Conservation (phyloP, 306 rosid genomes). For the Malus fusca region DNA sequence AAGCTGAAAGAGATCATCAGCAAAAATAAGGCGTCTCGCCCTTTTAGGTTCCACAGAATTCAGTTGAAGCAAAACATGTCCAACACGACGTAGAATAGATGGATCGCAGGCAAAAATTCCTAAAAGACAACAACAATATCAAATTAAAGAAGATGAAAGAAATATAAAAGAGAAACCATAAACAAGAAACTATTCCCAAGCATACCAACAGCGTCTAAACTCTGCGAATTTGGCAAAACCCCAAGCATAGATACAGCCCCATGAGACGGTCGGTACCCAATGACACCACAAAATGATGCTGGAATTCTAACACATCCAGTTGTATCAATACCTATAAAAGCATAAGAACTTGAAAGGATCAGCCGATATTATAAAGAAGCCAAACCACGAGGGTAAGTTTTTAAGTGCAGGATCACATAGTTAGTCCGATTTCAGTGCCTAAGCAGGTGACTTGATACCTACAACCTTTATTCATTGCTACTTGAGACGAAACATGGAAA, state of each 20-base stretch:
- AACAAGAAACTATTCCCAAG: neutral
- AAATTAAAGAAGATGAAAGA: conserved; percentile 3
- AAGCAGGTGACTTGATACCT: neutral
- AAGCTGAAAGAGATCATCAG: conserved; percentile 78
- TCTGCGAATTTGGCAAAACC: conserved; percentile 67
- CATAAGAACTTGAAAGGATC: conserved; percentile 6
- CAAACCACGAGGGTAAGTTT: neutral
- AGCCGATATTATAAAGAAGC: neutral
- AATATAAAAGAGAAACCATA: conserved; percentile 1
- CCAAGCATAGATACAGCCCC: conserved; percentile 62
- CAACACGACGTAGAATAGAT: conserved; percentile 61
- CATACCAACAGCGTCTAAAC: conserved; percentile 82
- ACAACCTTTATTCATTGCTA: neutral
- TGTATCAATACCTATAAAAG: conserved; percentile 67
- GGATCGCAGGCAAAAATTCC: conserved; percentile 81
- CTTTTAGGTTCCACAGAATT: conserved; percentile 52
- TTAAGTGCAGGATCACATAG: neutral
- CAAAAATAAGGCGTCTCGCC: conserved; percentile 52
- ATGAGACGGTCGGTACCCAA: conserved; percentile 78
- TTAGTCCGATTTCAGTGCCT: neutral
- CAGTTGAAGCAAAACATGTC: conserved; percentile 57
- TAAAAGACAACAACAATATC: conserved; percentile 21
- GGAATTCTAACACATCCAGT: conserved; percentile 77
- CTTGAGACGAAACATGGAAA: neutral
- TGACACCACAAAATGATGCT: conserved; percentile 69